Percentiles rank a stretch among this genome's conserved stretches.
phyloP scores from a whole-genome alignment of 192 early-diverging fungal genomes.

The Mortierella antarctica region DNA sequence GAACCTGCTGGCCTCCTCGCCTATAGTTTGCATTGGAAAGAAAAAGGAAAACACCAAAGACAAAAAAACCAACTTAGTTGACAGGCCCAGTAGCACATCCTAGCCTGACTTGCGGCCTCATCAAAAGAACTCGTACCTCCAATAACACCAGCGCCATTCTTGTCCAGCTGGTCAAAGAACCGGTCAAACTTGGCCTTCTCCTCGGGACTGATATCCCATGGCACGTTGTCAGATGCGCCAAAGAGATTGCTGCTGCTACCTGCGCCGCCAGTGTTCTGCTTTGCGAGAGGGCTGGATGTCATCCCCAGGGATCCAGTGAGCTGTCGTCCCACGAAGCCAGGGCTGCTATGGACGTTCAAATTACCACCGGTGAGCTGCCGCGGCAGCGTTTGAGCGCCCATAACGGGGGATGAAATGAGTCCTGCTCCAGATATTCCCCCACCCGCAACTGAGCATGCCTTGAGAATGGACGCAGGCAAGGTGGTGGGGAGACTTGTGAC shows the following conservation, averaged over 20 bases:
- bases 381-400: constrained; percentile 26
- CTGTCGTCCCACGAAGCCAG: constrained; percentile 13
- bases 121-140: constrained; percentile 58
- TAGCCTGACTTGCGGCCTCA: too few species aligned
- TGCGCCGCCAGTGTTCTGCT: constrained; percentile 44
- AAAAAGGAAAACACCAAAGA: background rate
- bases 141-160: constrained; percentile 67
- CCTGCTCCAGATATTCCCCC: constrained; percentile 11
- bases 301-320: constrained; percentile 36
- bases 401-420: constrained; percentile 24
- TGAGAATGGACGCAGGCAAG: constrained; percentile 73
- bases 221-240: constrained; percentile 22
- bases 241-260: constrained; percentile 5
- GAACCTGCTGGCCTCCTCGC: constrained; percentile 79
- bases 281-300: constrained; percentile 36
- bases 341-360: constrained; percentile 37
- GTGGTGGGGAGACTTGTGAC: constrained; percentile 72
- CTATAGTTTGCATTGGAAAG: constrained; percentile 25
- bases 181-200: constrained; percentile 80
- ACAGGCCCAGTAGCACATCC: background rate
- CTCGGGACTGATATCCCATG: constrained; percentile 82
- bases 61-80: background rate
- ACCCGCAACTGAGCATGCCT: constrained; percentile 50
- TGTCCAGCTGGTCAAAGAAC: constrained; percentile 84
- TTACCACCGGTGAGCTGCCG: constrained; percentile 51